Base-by-base conservation (phyloP, 352 stramenopile species). In the Thalassiosira mediterranea region DNA sequence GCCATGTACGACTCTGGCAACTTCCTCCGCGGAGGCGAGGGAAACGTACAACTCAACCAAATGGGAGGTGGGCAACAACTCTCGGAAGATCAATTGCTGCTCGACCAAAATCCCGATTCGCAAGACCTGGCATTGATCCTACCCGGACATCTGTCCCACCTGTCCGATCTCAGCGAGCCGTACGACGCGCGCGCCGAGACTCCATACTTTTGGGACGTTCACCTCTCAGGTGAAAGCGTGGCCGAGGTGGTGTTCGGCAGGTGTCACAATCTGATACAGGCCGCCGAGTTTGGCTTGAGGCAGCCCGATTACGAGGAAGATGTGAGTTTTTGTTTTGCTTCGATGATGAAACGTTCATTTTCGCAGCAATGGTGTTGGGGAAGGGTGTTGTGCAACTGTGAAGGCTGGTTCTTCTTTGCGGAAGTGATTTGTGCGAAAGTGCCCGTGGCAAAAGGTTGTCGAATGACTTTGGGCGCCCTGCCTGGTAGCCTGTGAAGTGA, bases 141-240 rank as follows among this genome's bases (percentile, higher is more conserved):
- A 25, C 51, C 52, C 15, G 28, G 28, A 13, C 34, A 76, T 26
- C 32, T 84, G n/a, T 17, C 25, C 5, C 40, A 72, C 29, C 46
- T 86, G 5, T 67, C 78, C 5, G 63, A 86, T 60, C 17, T 83
- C 0, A 70, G 60, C 2, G 49, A 13, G 1, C 28, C 65, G 8
- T 86, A 81, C 40, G 56, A 83, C 53, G 17, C 67, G 13, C 0
- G 26, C 13, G 32, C 26, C 8, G 78, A 86, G 64, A 81, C 64
- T 25, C 73, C 78, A 4, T 83, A 76, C 57, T 86, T 86, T 56
- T 83, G 73, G 72, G 72, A 86, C 63, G 52, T 86, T 13, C 72
- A 76, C 40, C 76, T 86, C 42, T 71, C 72, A n/a, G 78, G 78
- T 23, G 78, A 80, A 47, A 83, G 60, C 42, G 67, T 83, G n/a